A percentile compares a stretch with the other conserved stretches of the same genome.
phyloP scores from a whole-genome alignment of 257 asterid genomes.

The Coffea eugenioides region DNA sequence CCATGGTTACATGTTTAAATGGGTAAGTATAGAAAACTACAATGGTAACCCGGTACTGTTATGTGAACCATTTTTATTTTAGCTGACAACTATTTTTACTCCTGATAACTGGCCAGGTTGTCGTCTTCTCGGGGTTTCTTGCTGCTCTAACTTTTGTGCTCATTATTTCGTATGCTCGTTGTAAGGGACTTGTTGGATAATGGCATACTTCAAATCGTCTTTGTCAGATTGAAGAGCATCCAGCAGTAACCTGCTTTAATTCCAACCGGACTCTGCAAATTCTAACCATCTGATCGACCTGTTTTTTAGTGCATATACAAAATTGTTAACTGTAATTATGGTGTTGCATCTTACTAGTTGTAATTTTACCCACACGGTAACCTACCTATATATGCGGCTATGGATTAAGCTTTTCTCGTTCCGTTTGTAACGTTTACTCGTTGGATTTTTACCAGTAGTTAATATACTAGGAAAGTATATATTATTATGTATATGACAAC shows the following conservation, averaged over 20 bases:
- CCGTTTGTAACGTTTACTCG: background rate
- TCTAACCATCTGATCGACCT: background rate
- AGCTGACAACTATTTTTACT: background rate
- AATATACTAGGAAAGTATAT: background rate
- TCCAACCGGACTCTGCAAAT: background rate
- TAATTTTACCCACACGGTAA: background rate
- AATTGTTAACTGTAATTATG: background rate
- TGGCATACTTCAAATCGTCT: conserved; percentile 20
- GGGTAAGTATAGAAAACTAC: conserved; percentile 46
- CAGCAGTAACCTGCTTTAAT: background rate
- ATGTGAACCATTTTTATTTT: background rate
- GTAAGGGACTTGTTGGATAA: conserved; percentile 78
- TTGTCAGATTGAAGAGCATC: background rate
- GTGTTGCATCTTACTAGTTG: too few species aligned
- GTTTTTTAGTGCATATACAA: background rate
- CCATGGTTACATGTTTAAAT: conserved; percentile 77
- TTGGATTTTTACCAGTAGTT: too few species aligned
- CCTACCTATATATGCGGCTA: background rate
- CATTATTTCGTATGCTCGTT: conserved; percentile 63
- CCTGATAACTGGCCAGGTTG: conserved; percentile 47
- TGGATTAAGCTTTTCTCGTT: background rate
- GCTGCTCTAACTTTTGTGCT: conserved; percentile 41
- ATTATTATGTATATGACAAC: background rate
- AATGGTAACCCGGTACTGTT: background rate
- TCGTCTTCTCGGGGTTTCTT: conserved; percentile 27